These are phyloP conservation scores for Colletotrichum karsti DNA, from an alignment of 2,329 filamentous ascomycete genomes.

Conservation along the genomic window DNA sequence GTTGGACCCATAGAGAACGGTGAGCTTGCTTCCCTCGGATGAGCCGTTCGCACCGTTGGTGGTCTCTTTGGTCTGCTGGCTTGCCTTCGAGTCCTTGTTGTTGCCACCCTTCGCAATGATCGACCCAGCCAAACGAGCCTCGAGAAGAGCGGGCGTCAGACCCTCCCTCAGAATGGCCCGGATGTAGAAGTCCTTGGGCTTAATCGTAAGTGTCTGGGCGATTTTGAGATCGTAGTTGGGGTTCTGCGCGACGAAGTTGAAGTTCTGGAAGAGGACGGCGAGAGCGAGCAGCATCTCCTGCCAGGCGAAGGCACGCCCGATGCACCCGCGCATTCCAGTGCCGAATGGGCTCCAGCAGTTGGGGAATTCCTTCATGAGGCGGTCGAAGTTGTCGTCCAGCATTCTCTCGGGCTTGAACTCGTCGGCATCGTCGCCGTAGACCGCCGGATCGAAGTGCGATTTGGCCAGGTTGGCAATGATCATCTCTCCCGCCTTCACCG, in stretches of 20 bases:
- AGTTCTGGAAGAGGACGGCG: constrained; percentile 71
- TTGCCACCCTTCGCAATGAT: constrained; percentile 18
- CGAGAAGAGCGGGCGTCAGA: constrained; percentile 48
- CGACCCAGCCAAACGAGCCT: constrained; percentile 51
- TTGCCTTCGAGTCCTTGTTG: neutral
- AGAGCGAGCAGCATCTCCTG: constrained; percentile 57
- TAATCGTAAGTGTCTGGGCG: constrained; percentile 66
- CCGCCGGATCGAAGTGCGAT: constrained; percentile 62
- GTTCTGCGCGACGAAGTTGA: constrained; percentile 70
- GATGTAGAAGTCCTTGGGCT: constrained; percentile 68
- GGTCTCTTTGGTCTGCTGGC: neutral
- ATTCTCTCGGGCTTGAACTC: constrained; percentile 70
- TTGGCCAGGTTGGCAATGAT: constrained; percentile 54
- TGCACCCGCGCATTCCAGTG: constrained; percentile 60
- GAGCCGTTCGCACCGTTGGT: neutral
- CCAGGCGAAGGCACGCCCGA: constrained; percentile 62
- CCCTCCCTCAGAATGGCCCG: constrained; percentile 59
- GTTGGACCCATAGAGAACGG: constrained; percentile 76
- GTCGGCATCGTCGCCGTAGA: constrained; percentile 65
- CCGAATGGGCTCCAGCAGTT: constrained; percentile 62
- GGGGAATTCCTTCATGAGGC: constrained; percentile 40
- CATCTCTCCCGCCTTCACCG: constrained; percentile 52
- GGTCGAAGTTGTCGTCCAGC: constrained; percentile 59
- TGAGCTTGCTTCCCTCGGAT: constrained; percentile 48
- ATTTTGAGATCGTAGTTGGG: constrained; percentile 61